These are phyloP conservation scores for Phlegmacium glaucopus DNA, from an alignment of 768 basidiomycete species.

Conservation along the genomic window DNA sequence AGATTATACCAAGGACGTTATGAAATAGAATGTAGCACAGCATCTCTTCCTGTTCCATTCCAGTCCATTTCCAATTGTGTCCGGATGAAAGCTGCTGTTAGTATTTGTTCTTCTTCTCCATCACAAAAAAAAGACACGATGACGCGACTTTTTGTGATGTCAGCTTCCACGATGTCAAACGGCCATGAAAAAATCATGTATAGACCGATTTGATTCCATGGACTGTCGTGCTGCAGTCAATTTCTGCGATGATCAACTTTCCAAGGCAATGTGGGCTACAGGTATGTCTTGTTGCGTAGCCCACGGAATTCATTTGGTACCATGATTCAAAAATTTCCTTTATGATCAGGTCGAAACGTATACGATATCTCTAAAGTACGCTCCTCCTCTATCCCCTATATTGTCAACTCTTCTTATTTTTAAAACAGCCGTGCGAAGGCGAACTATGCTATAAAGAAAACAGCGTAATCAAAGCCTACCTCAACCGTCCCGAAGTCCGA, in stretches of 20 bases:
- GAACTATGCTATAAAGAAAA: slow-evolving; percentile 34
- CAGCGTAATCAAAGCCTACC: slow-evolving; percentile 45
- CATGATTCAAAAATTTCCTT: neutral
- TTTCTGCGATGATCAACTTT: slow-evolving; percentile 63
- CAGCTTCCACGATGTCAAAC: slow-evolving; percentile 69
- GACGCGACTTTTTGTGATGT: neutral
- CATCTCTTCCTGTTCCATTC: slow-evolving; percentile 52
- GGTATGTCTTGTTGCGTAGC: slow-evolving; percentile 17
- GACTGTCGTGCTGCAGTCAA: slow-evolving; percentile 62
- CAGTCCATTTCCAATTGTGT: slow-evolving; percentile 51
- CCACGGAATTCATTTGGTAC: neutral
- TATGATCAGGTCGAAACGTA: slow-evolving; percentile 37
- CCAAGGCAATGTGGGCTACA: slow-evolving; percentile 39
- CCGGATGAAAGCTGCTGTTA: slow-evolving; percentile 59
- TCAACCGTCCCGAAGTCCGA: slow-evolving; percentile 52
- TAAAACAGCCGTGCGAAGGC: slow-evolving; percentile 35
- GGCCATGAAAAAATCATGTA: slow-evolving; percentile 53
- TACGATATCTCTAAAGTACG: slow-evolving; percentile 56
- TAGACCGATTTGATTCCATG: slow-evolving; percentile 64
- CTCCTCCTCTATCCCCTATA: neutral
- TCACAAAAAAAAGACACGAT: neutral
- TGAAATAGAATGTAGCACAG: slow-evolving; percentile 59
- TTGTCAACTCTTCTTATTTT: neutral
- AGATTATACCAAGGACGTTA: slow-evolving; percentile 46
- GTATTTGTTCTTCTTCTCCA: slow-evolving; percentile 14